Base-by-base conservation (phyloP, 202 grass and related monocot species). In the Dendrocalamus latiflorus region DNA sequence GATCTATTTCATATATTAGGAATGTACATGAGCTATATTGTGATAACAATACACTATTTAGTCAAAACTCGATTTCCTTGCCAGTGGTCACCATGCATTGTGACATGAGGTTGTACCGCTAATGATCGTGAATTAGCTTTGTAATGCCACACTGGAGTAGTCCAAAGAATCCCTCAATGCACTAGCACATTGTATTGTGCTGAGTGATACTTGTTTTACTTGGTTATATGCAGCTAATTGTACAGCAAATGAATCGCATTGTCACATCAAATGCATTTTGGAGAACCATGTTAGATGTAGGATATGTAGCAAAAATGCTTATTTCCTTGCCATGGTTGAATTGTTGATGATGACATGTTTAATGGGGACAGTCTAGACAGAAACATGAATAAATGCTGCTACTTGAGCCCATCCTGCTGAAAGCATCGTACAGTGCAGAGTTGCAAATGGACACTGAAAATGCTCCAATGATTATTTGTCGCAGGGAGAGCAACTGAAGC, bases 401-500 rank as follows among this genome's bases (percentile, higher is more conserved):
- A 48, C 20, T 50, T 24, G 1, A 28, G 16, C 7, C 58, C 13
- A 82, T 71, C 6, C 26, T 76, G 3, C 17, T 61, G 15, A 22
- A 9, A 72, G 15, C 55, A 63, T 30, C 13, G 8, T 33, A 50
- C 22, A 48, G 1, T 16, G 43, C 8, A 68, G 4, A 57, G 28
- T 53, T 51, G 30, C 34, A 70, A 24, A 63, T 48, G 38, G 2
- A 60, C 34, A 34, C 72, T 70, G 8, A 85, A 87, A 58, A 34
- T 73, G 20, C 30, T 24, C 54, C 34, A 8, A 60, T 26, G 45
- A 84, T 55, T 80, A 22, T 56, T 47, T 88, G 49, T 73, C 68
- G 59, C 70, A 89, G 88, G 53, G 95, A 98, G 81, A n/a, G n/a
- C 95, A 92, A 74, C 59, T 95, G 87, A 98, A 93, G 83, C 86